A percentile compares a stretch with the other conserved stretches of the same genome.
Conservation (phyloP, 305 asterid species). For the Ruellia speciosa region DNA sequence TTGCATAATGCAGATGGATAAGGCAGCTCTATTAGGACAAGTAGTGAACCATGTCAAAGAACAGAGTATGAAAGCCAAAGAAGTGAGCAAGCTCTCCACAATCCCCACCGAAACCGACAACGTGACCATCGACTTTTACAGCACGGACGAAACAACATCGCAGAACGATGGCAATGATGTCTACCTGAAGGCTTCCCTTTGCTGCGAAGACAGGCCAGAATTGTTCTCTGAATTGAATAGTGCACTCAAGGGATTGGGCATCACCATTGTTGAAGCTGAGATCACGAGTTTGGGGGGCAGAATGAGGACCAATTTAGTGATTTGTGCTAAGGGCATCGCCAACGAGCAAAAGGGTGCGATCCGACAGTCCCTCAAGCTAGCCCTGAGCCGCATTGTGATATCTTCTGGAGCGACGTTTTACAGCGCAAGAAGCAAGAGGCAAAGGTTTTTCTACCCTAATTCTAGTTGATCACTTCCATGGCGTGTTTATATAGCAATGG, state of each 20-base stretch:
- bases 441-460: conserved; percentile 64
- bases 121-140: conserved; percentile 34
- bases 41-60: conserved; percentile 74
- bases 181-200: conserved; percentile 47
- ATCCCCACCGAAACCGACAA: conserved; percentile 66
- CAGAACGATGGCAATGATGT: conserved; percentile 3
- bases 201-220: conserved; percentile 77
- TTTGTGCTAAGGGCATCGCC: conserved; percentile 21
- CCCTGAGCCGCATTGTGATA: conserved; percentile 41
- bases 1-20: conserved; percentile 54
- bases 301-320: conserved; percentile 37
- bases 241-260: conserved; percentile 42
- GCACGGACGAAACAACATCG: conserved; percentile 17
- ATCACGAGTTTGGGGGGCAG: conserved; percentile 68
- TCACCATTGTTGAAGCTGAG: conserved; percentile 46
- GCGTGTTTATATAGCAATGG: no score
- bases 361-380: conserved; percentile 44
- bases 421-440: conserved; percentile 67
- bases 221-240: conserved; percentile 53
- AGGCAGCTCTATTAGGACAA: conserved; percentile 64
- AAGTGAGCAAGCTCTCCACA: conserved; percentile 34
- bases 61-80: conserved; percentile 45
- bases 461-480: conserved; percentile 11
- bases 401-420: conserved; percentile 39
- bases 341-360: conserved; percentile 24